Conservation (phyloP, 805 yeast genomes). For the Zygosaccharomyces siamensis region DNA sequence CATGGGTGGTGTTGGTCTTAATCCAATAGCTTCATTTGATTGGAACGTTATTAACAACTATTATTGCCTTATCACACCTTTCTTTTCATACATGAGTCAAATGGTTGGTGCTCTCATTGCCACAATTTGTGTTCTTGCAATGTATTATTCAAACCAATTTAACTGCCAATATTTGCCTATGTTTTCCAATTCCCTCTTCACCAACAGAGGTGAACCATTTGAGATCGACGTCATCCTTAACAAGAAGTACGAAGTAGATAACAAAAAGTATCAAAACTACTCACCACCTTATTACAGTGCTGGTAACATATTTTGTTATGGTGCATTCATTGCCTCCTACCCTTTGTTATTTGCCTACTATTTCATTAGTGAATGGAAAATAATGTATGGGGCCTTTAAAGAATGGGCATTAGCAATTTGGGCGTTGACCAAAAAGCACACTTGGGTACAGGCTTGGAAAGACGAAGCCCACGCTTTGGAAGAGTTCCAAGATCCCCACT, state of each 20-base stretch:
- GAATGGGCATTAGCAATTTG: conserved; percentile 15
- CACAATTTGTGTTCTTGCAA: conserved; percentile 34
- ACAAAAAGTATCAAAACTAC: conserved; percentile 43
- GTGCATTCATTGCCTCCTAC: conserved; percentile 51
- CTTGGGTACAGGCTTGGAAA: conserved; percentile 31
- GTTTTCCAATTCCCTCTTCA: conserved; percentile 47
- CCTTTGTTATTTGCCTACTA: conserved; percentile 53
- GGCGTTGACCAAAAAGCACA: conserved; percentile 12
- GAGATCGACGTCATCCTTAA: conserved; percentile 46
- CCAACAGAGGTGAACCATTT: conserved; percentile 47
- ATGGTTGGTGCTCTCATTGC: conserved; percentile 35
- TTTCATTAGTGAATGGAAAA: conserved; percentile 41
- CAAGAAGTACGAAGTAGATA: conserved; percentile 42
- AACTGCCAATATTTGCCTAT: conserved; percentile 39
- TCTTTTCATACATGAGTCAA: conserved; percentile 34
- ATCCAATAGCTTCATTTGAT: conserved; percentile 52
- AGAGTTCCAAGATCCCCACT: conserved; percentile 47
- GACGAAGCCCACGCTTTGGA: conserved; percentile 27
- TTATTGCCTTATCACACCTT: conserved; percentile 43
- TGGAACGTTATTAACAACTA: conserved; percentile 41
- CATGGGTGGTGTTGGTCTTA: conserved; percentile 44
- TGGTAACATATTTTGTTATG: conserved; percentile 54
- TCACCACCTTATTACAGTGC: conserved; percentile 68
- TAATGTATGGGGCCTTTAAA: conserved; percentile 38
- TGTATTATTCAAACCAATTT: conserved; percentile 40